These are phyloP conservation scores for Podosphaera aphanis DNA, from an alignment of 2,329 filamentous ascomycete genomes.

Conservation along the genomic window DNA sequence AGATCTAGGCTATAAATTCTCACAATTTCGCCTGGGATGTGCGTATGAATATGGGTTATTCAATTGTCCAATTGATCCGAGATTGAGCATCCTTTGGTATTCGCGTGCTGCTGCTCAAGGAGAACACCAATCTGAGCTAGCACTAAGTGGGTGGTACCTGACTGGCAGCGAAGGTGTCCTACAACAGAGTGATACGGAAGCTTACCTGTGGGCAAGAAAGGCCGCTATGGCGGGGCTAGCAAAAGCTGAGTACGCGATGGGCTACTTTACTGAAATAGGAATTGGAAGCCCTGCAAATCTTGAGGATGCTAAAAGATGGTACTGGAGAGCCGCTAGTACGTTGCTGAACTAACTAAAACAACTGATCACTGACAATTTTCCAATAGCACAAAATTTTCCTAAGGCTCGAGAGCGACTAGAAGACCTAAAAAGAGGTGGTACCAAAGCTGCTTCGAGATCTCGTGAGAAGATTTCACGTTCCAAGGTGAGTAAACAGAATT, in stretches of 20 bases:
- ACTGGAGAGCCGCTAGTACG: slow-evolving; percentile 89
- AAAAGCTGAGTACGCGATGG: slow-evolving; percentile 96
- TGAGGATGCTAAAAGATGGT: slow-evolving; percentile 95
- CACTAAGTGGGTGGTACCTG: slow-evolving; percentile 78
- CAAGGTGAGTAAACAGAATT: slow-evolving; percentile 58
- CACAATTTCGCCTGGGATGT: slow-evolving; percentile 69
- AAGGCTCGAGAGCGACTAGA: slow-evolving; percentile 84
- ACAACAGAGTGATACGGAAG: slow-evolving; percentile 81
- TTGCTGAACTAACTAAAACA: background rate
- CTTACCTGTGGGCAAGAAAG: slow-evolving; percentile 90
- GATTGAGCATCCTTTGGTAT: slow-evolving; percentile 83
- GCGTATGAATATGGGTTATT: slow-evolving; percentile 77
- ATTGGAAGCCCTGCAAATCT: slow-evolving; percentile 70
- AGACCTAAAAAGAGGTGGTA: slow-evolving; percentile 64
- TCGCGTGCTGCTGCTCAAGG: slow-evolving; percentile 73
- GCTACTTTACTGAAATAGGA: slow-evolving; percentile 87
- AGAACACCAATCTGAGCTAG: slow-evolving; percentile 78
- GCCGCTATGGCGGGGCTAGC: slow-evolving; percentile 68
- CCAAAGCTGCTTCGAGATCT: slow-evolving; percentile 43
- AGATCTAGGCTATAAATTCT: slow-evolving; percentile 81
- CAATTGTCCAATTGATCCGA: slow-evolving; percentile 59
- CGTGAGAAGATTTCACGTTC: slow-evolving; percentile 62
- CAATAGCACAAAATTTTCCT: slow-evolving; percentile 68
- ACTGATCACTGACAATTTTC: slow-evolving; percentile 1
- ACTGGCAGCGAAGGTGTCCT: slow-evolving; percentile 75